phyloP scores from a whole-genome alignment of 164 flowering plant species.

The Warburgia ugandensis region DNA sequence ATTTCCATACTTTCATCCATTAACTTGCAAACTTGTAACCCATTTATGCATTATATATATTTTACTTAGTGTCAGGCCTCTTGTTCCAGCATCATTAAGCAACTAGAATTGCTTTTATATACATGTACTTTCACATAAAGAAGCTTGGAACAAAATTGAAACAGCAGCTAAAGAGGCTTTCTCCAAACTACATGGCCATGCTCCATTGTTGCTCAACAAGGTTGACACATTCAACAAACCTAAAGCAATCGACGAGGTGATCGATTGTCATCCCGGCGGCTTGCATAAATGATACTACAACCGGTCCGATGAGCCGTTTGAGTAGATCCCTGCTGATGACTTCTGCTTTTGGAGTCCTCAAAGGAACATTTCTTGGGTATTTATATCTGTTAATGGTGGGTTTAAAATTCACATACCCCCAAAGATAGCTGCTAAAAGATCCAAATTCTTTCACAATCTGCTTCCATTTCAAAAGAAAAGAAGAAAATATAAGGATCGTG shows the following conservation, averaged over 20 bases:
- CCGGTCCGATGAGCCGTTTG: slow-evolving; percentile 69
- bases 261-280: slow-evolving; percentile 84
- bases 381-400: slow-evolving; percentile 61
- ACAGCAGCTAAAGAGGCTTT: too few species aligned
- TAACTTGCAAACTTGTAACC: too few species aligned
- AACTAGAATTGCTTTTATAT: too few species aligned
- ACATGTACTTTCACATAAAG: too few species aligned
- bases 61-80: too few species aligned
- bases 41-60: too few species aligned
- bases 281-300: slow-evolving; percentile 84
- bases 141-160: too few species aligned
- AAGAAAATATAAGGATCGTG: too few species aligned
- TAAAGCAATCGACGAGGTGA: slow-evolving; percentile 75
- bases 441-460: slow-evolving; percentile 67
- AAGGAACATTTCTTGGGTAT: slow-evolving; percentile 64
- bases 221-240: slow-evolving; percentile 55
- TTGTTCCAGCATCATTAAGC: too few species aligned
- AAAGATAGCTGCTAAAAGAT: slow-evolving; percentile 70
- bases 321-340: slow-evolving; percentile 66
- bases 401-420: slow-evolving; percentile 63
- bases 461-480: background rate
- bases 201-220: slow-evolving; percentile 52
- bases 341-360: slow-evolving; percentile 77
- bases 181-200: too few species aligned
- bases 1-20: too few species aligned